Evolutionary conservation across 331 rosid genomes (phyloP), one percentile per base, ranked within the genome.

Genomic region (Acacia pycnantha): DNA sequence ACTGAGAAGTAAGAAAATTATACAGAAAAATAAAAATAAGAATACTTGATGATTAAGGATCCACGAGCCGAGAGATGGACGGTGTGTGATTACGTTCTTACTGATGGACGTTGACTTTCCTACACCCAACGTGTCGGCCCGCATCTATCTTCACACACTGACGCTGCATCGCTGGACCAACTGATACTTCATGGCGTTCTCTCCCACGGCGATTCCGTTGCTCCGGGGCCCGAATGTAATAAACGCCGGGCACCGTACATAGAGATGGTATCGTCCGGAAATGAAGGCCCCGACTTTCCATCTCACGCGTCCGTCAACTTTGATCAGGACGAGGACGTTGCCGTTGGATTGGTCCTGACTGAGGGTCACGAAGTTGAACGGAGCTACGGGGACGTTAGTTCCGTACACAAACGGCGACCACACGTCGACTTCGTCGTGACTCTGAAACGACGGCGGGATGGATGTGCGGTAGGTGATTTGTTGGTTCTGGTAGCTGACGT

Each of bases 341-440:
- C 99, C 99, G 79, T 76, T 71, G 51, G 74, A 10, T 83, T 90
- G 95, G 37, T 93, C 98, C 8, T 90, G 97, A 16, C 70, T 44
- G 0, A 96, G 89, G 0, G 80, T 33, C 0, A 22, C 56, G 72
- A 82, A 89, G 77, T 91, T 96, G 81, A 75, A 90, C 1, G 99
- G 99, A 1, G 99, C 93, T 4, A 96, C 91, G 7, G 99, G 97
- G 2, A 96, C 94, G 66, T 71, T 4, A 41, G 75, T 86, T 1
- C 99, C 99, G 90, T 76, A 88, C 13, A 96, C 85, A 16, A 86
- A 91, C 0, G 99, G 98, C 1, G 99, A 96, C 99, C 99, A 96
- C 11, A 94, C 82, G 78, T 91, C 85, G 35, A 87, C 73, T 0
- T 94, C 97, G 59, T 94, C 84, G 86, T 94, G 97, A 33, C 95